Conservation (phyloP, 2,329 filamentous ascomycete genomes). For the Cryphonectria carpinicola region DNA sequence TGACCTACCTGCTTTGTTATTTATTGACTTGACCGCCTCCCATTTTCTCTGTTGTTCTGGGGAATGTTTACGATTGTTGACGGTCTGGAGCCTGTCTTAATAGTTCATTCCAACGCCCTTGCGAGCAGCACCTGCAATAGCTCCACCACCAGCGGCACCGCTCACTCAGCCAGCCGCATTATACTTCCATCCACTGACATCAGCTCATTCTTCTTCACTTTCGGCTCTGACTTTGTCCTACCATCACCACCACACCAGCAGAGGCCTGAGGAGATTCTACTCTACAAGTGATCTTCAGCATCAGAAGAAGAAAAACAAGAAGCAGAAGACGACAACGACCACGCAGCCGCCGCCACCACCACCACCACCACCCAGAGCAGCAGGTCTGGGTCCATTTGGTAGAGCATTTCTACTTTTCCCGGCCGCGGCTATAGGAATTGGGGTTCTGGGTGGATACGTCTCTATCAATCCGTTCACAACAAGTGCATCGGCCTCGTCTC, state of each 20-base stretch:
- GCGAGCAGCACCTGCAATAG: neutral
- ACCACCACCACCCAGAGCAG: neutral
- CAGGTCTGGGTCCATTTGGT: conserved; percentile 19
- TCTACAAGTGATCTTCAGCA: neutral
- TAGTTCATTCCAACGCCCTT: neutral
- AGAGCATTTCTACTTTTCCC: conserved; percentile 28
- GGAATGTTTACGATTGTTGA: neutral
- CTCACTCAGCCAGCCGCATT: neutral
- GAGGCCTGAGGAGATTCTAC: neutral
- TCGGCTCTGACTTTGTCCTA: neutral
- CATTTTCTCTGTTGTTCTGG: neutral
- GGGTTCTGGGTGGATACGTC: conserved; percentile 21
- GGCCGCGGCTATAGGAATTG: conserved; percentile 24
- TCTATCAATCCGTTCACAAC: conserved; percentile 26
- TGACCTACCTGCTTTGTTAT: neutral
- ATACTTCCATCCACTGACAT: neutral
- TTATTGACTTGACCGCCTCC: neutral
- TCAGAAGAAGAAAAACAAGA: neutral
- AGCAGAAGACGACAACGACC: neutral
- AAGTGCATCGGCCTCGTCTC: neutral
- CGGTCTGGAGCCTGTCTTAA: neutral
- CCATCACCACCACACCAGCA: neutral
- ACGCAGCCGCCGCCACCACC: too few species aligned
- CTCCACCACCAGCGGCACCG: neutral
- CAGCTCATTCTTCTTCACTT: neutral